Evolutionary conservation across 345 rosid species (phyloP).

Genomic region (Sapria himalayana): DNA sequence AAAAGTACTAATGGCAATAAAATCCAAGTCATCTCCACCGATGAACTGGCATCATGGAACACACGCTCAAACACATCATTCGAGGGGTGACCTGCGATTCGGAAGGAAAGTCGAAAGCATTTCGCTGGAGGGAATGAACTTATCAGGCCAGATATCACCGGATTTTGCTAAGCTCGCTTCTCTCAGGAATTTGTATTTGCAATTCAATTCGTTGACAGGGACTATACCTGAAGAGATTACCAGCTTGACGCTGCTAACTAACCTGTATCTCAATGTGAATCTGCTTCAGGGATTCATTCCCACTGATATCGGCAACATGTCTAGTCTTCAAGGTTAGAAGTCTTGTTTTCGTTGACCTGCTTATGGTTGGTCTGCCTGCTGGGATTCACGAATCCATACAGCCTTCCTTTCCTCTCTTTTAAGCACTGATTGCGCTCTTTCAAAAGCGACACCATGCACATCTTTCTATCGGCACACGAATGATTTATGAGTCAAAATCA

Average conservation of each 20-base stretch:
- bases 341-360: too few species aligned
- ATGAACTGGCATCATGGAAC: too few species aligned
- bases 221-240: constrained; percentile 58
- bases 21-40: too few species aligned
- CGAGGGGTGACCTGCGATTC: constrained; percentile 77
- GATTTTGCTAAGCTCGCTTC: constrained; percentile 55
- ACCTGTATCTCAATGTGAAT: constrained; percentile 77
- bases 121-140: constrained; percentile 58
- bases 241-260: constrained; percentile 35
- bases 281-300: constrained; percentile 64
- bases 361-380: constrained; percentile 7
- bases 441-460: too few species aligned
- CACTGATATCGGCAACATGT: constrained; percentile 39
- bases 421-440: too few species aligned
- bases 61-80: too few species aligned
- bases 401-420: not conserved
- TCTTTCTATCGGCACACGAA: not conserved
- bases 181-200: constrained; percentile 72
- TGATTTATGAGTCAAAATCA: not conserved
- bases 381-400: not conserved
- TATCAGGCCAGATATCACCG: constrained; percentile 48
- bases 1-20: too few species aligned
- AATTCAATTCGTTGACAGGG: constrained; percentile 67
- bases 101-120: constrained; percentile 70
- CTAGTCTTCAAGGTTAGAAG: constrained; percentile 69